Conservation (phyloP, 768 basidiomycete genomes). For the Termitomyces titanicus region DNA sequence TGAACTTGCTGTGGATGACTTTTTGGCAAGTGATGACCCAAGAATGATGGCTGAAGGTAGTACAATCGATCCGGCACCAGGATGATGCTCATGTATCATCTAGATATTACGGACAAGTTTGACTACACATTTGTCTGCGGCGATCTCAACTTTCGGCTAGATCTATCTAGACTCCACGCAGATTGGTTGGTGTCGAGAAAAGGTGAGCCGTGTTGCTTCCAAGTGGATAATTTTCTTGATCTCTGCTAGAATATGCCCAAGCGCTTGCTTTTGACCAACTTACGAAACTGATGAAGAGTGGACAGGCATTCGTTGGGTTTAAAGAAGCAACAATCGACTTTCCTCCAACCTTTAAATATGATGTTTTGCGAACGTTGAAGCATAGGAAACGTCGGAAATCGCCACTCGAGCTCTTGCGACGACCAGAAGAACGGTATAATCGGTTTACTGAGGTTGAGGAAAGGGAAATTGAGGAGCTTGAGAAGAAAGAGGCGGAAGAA, state of each 20-base stretch:
- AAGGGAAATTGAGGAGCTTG: slow-evolving; percentile 26
- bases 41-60: slow-evolving; percentile 70
- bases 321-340: slow-evolving; percentile 78
- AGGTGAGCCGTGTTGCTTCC: slow-evolving; percentile 36
- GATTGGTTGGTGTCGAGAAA: slow-evolving; percentile 89
- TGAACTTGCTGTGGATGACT: slow-evolving; percentile 78
- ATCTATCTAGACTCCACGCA: slow-evolving; percentile 86
- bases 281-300: slow-evolving; percentile 66
- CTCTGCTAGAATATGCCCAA: slow-evolving; percentile 65
- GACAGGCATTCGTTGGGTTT: slow-evolving; percentile 73
- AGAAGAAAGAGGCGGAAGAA: slow-evolving; percentile 37
- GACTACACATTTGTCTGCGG: slow-evolving; percentile 89
- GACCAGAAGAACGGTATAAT: slow-evolving; percentile 28
- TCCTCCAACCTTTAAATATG: slow-evolving; percentile 93
- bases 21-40: slow-evolving; percentile 60
- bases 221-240: background rate
- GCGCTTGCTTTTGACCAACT: slow-evolving; percentile 92
- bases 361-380: slow-evolving; percentile 63
- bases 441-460: slow-evolving; percentile 38
- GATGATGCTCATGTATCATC: background rate
- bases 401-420: slow-evolving; percentile 32
- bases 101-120: slow-evolving; percentile 84
- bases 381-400: slow-evolving; percentile 37
- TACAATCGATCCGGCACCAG: background rate
- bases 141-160: slow-evolving; percentile 88